Conservation (phyloP, 2,329 filamentous ascomycete genomes). For the Pseudogymnoascus sp. region DNA sequence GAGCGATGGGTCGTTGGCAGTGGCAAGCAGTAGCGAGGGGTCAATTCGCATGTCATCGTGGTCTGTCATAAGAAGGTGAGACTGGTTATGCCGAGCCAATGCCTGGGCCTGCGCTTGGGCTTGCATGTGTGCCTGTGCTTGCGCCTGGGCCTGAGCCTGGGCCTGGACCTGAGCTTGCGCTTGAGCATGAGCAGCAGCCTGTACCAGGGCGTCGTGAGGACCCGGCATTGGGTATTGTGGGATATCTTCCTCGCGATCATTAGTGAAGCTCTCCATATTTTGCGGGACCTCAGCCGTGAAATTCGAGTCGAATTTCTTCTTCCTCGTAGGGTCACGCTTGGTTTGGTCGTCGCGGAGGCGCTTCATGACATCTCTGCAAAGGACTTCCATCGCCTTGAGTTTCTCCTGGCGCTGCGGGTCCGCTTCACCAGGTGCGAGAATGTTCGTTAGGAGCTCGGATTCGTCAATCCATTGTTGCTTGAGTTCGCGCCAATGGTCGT, state of each 20-base stretch:
- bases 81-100: constrained; percentile 14
- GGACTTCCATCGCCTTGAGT: constrained; percentile 59
- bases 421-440: constrained; percentile 44
- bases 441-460: constrained; percentile 47
- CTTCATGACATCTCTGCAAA: constrained; percentile 74
- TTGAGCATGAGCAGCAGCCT: constrained; percentile 27
- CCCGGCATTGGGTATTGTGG: constrained; percentile 1
- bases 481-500: constrained; percentile 64
- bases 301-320: constrained; percentile 34
- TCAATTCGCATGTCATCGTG: constrained; percentile 55
- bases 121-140: constrained; percentile 10
- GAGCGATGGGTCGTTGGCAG: constrained; percentile 30
- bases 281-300: constrained; percentile 23
- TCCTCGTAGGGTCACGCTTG: constrained; percentile 45
- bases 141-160: constrained; percentile 14
- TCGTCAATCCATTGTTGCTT: constrained; percentile 61
- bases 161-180: constrained; percentile 19
- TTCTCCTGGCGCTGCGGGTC: constrained; percentile 50
- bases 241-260: constrained; percentile 3
- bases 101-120: constrained; percentile 18
- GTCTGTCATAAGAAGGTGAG: constrained; percentile 26
- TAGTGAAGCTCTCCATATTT: background rate
- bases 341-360: constrained; percentile 62
- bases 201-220: constrained; percentile 21
- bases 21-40: constrained; percentile 53